Evolutionary conservation across 345 rosid species (phyloP).

Genomic region (Clarkia xantiana): DNA sequence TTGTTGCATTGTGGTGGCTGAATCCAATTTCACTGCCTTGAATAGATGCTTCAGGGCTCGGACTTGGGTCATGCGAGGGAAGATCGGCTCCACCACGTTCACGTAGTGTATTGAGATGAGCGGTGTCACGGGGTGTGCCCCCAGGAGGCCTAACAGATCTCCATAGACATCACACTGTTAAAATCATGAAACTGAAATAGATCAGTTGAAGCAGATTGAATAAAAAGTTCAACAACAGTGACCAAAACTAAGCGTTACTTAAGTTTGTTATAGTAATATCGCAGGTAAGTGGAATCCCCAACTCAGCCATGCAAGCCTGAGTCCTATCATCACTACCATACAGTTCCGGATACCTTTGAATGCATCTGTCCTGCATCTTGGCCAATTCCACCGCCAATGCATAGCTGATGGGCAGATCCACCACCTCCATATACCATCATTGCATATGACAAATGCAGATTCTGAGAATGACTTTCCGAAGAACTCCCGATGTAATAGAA

Average conservation of each 20-base stretch:
- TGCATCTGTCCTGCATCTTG: slow-evolving; percentile 9
- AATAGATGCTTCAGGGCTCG: slow-evolving; percentile 44
- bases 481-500: slow-evolving; percentile 8
- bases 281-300: slow-evolving; percentile 4
- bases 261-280: no score
- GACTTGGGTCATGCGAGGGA: slow-evolving; percentile 39
- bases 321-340: slow-evolving; percentile 7
- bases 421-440: slow-evolving; percentile 7
- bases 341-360: slow-evolving; percentile 2
- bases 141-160: slow-evolving; percentile 53
- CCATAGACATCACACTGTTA: slow-evolving; percentile 72
- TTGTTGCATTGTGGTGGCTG: slow-evolving; percentile 70
- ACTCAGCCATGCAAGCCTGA: slow-evolving; percentile 8
- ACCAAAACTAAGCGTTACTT: no score
- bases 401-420: slow-evolving; percentile 4
- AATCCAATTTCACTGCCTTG: slow-evolving; percentile 37
- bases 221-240: no score
- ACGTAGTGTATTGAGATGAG: slow-evolving; percentile 64
- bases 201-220: not conserved
- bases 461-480: slow-evolving; percentile 6
- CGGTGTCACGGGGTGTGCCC: slow-evolving; percentile 72
- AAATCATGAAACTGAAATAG: not conserved
- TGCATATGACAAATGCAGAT: slow-evolving; percentile 4
- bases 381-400: slow-evolving; percentile 6
- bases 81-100: slow-evolving; percentile 62